Percentiles rank a stretch among this genome's conserved stretches.
Evolutionary conservation across 139 green algal genomes (phyloP).

Genomic region (Chlamydomonas eustigma): DNA sequence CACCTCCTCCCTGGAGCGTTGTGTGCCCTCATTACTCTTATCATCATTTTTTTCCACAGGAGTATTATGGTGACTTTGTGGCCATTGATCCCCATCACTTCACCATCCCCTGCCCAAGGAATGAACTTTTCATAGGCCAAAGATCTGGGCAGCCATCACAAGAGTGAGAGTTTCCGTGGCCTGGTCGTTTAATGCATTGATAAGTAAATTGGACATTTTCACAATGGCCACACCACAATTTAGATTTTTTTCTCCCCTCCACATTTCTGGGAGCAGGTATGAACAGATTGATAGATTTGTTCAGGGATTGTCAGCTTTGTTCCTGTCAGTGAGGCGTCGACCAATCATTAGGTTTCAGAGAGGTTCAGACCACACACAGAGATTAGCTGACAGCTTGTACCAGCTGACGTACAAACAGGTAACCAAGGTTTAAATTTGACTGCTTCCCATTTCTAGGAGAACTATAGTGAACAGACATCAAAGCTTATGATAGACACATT

Average conservation of each 20-base stretch:
- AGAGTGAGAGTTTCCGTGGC: too few relatives aligned
- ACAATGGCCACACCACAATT: too few relatives aligned
- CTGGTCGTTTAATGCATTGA: too few relatives aligned
- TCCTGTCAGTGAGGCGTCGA: conserved; percentile 70
- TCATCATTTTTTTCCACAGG: too few relatives aligned
- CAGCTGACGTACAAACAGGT: conserved; percentile 67
- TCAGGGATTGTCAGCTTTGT: conserved; percentile 69
- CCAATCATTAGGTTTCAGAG: conserved; percentile 82
- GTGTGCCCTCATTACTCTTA: too few relatives aligned
- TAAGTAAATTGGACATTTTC: too few relatives aligned
- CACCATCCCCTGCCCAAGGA: conserved; percentile 51
- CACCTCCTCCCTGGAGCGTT: too few relatives aligned
- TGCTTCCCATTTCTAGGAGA: too few relatives aligned
- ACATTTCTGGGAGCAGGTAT: conserved; percentile 24
- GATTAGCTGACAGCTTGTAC: conserved; percentile 69
- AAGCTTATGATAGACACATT: too few relatives aligned
- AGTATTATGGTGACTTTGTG: conserved; percentile 88
- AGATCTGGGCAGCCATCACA: conserved; percentile 7
- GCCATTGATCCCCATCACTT: conserved; percentile 77
- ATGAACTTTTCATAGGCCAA: conserved; percentile 45
- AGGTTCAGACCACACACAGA: conserved; percentile 55
- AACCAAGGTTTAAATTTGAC: too few relatives aligned
- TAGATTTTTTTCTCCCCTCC: too few relatives aligned
- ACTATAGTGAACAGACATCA: too few relatives aligned
- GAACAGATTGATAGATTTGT: conserved; percentile 62